Base-by-base conservation (phyloP, 768 basidiomycete species). In the Mycena galericulata region DNA sequence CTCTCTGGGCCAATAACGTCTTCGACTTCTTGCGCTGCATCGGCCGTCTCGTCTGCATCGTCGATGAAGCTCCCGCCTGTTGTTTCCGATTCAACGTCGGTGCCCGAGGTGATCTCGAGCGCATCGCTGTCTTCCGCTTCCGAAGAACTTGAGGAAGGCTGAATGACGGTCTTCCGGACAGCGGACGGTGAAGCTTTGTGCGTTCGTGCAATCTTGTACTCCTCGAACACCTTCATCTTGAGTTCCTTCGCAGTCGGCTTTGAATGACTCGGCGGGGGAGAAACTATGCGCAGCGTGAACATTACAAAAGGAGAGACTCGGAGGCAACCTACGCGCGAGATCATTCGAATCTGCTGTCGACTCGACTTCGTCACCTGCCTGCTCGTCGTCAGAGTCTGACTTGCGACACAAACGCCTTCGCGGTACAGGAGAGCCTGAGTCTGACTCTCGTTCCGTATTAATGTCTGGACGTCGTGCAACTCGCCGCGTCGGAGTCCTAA, bases 301-400 rank as follows among this genome's bases (percentile, higher is more conserved):
- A 46, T 4, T 14, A 15, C n/a, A 1, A 9, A 17, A 8, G 29
- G 1, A 24, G 20, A 29, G 27, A 38, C 3, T 20, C 6, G 29
- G 18, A 29, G 12, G 38, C 26, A 10, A 51, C 66, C 7, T 51
- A 67, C 66, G 38, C 14, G 55, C 45, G 8, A 67, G 40, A 50
- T 67, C 66, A 12, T 67, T 17, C 6, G 29, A 9, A 40, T 67
- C 58, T 4, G 49, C 58, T n/a, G n/a, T n/a, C n/a, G n/a, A n/a
- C n/a, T n/a, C 2, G 66, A 56, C n/a, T 67, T 51, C 12, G 43
- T 18, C 8, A 18, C 32, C 43, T 29, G 30, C 40, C 22, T 17
- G 14, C 17, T n/a, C 18, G 15, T 53, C 40, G 18, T 17, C 18
- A 10, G 46, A 40, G 18, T 62, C 27, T 12, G 7, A 18, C 1